A percentile compares a stretch with the other conserved stretches of the same genome.
Conservation (phyloP, 228 moss, liverwort and hornwort species). For the Sphagnum magellanicum region DNA sequence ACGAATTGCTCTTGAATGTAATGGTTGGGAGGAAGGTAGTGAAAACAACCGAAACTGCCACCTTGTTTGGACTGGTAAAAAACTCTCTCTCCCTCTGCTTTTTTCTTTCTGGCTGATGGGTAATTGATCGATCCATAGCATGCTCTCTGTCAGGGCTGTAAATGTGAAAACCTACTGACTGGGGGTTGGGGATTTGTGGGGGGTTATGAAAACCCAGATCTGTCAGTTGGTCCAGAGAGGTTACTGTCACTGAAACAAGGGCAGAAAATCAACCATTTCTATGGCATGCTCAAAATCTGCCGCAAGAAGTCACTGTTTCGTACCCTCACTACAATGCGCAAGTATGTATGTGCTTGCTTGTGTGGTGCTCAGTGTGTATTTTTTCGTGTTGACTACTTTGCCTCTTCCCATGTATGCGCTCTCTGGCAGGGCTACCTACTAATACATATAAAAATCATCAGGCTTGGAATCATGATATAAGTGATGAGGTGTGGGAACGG, state of each 20-base stretch:
- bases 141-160: not conserved
- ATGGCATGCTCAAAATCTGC: slow-evolving; percentile 96
- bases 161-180: not conserved
- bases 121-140: no score
- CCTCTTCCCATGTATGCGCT: not conserved
- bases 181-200: not conserved
- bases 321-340: slow-evolving; percentile 75
- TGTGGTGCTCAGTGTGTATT: not conserved
- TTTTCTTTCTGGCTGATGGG: no score
- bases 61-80: slow-evolving; percentile 86
- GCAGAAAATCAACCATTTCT: slow-evolving; percentile 96
- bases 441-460: no score
- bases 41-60: slow-evolving; percentile 78
- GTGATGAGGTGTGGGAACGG: no score
- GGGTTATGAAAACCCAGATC: slow-evolving; percentile 34
- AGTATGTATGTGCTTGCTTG: slow-evolving; percentile 27
- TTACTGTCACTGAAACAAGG: slow-evolving; percentile 74
- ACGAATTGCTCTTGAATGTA: slow-evolving; percentile 56
- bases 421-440: no score
- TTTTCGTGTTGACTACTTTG: not conserved
- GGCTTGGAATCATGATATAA: no score
- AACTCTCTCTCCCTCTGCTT: not conserved
- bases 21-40: slow-evolving; percentile 84
- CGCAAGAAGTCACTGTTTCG: slow-evolving; percentile 76
- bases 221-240: slow-evolving; percentile 71